Evolutionary conservation across 371 early-diverging fungal species (phyloP).

Genomic region (Parasitella parasitica): DNA sequence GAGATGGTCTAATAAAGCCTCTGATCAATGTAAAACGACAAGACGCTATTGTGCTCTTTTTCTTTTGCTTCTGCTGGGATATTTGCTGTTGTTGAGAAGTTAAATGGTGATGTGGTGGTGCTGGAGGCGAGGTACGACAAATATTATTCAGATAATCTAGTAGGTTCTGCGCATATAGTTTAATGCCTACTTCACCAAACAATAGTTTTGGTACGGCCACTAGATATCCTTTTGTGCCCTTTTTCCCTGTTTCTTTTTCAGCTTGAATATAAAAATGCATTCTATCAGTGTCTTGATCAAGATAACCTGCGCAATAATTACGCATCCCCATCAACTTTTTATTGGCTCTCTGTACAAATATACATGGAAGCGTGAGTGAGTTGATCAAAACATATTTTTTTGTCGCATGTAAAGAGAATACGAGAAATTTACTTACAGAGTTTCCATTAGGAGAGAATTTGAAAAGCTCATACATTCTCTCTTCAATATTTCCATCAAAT

Average conservation of each 20-base stretch:
- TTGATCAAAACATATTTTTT: background rate
- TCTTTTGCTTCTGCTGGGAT: no score
- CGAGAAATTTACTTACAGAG: conserved; percentile 14
- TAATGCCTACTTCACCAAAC: conserved; percentile 28
- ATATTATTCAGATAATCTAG: background rate
- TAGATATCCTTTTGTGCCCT: conserved; percentile 37
- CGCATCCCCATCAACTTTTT: conserved; percentile 42
- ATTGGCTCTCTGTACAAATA: conserved; percentile 37
- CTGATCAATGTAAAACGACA: no score
- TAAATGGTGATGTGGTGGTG: no score
- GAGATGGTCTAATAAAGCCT: no score
- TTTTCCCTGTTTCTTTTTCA: conserved; percentile 30
- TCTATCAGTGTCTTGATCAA: conserved; percentile 30
- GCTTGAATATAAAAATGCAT: conserved; percentile 41
- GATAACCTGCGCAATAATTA: conserved; percentile 40
- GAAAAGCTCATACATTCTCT: conserved; percentile 44
- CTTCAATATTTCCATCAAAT: conserved; percentile 38
- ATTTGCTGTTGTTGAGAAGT: no score
- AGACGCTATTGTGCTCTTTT: no score
- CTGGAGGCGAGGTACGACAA: no score
- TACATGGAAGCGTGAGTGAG: no score
- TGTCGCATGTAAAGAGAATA: no score
- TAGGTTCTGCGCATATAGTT: background rate
- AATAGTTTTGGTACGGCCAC: conserved; percentile 38
- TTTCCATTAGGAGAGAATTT: conserved; percentile 42